Evolutionary conservation across 768 basidiomycete species (phyloP).

Genomic region (Tylopilus sp.): DNA sequence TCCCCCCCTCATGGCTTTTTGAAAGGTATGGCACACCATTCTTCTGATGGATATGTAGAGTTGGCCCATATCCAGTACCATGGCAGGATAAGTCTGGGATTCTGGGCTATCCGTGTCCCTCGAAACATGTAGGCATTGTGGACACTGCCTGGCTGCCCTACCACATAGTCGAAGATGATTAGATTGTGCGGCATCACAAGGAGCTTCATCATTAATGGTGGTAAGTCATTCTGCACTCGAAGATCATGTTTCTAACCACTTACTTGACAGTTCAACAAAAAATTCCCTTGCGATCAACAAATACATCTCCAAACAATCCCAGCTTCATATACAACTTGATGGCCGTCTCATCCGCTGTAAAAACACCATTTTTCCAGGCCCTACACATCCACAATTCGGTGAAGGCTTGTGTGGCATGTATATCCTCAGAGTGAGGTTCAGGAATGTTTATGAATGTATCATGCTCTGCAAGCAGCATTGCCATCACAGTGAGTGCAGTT

Average conservation of each 20-base stretch:
- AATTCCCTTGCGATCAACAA: slow-evolving; percentile 1
- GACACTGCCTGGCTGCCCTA: neutral
- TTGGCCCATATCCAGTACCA: too few species aligned
- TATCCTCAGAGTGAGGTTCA: neutral
- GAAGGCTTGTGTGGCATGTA: too few species aligned
- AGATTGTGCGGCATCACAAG: neutral
- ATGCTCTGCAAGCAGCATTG: neutral
- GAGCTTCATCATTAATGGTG: too few species aligned
- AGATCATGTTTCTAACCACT: neutral
- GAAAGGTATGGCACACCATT: too few species aligned
- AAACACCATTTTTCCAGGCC: neutral
- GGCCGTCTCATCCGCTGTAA: neutral
- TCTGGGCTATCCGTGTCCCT: too few species aligned
- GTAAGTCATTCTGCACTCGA: neutral
- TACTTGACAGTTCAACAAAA: neutral
- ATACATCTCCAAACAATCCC: neutral
- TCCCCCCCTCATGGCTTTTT: neutral
- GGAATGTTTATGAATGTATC: neutral
- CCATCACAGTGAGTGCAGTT: neutral
- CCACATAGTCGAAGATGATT: neutral
- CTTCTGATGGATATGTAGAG: too few species aligned
- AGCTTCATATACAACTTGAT: neutral
- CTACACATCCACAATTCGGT: neutral
- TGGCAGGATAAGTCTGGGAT: neutral
- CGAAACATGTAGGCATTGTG: neutral